phyloP scores from a whole-genome alignment of 257 asterid genomes.

The Solanum sejunctum region DNA sequence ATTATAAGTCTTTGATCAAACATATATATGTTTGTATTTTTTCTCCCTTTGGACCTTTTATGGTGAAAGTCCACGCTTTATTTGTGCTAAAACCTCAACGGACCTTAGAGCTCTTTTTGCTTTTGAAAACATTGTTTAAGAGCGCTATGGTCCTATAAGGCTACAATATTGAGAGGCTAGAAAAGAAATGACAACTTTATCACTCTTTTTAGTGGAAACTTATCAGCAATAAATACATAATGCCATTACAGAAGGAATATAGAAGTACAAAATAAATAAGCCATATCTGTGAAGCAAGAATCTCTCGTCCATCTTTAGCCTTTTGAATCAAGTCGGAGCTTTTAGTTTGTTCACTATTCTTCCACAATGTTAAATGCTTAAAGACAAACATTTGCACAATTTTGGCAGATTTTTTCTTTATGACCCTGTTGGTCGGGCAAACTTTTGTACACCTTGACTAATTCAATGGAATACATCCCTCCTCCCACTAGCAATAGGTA shows the following conservation, averaged over 20 bases:
- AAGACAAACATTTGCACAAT: slow-evolving; percentile 72
- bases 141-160: neutral
- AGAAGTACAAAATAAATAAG: neutral
- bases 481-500: too few species aligned
- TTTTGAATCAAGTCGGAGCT: slow-evolving; percentile 42
- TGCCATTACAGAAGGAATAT: neutral
- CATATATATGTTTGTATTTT: too few species aligned
- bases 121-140: neutral
- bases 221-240: neutral
- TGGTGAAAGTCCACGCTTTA: too few species aligned
- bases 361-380: slow-evolving; percentile 72
- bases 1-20: too few species aligned
- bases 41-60: too few species aligned
- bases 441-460: too few species aligned
- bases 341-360: slow-evolving; percentile 71
- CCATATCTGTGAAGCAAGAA: neutral
- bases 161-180: neutral
- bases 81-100: too few species aligned
- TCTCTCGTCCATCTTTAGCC: slow-evolving; percentile 83
- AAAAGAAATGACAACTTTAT: neutral
- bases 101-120: too few species aligned
- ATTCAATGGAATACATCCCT: too few species aligned
- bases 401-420: slow-evolving; percentile 31
- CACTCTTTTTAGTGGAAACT: neutral
- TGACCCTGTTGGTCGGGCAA: too few species aligned